Percentiles rank a stretch among this genome's conserved stretches.
Conservation (phyloP, 768 basidiomycete genomes). For the Naganishia vaughanmartiniae region DNA sequence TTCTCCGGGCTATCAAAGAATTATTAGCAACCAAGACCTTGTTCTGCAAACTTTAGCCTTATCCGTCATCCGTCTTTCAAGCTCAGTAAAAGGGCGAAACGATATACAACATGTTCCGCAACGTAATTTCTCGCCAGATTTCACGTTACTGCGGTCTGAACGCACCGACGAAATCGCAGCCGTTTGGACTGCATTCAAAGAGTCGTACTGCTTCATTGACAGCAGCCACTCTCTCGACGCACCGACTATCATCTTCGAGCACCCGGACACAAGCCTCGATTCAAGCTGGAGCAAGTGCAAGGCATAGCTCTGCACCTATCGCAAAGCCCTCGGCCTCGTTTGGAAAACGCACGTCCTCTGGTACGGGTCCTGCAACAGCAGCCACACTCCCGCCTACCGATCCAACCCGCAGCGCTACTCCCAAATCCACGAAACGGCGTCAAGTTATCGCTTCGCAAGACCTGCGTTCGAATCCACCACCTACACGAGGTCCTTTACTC, state of each 20-base stretch:
- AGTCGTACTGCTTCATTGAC: neutral
- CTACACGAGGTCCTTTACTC: slow-evolving; percentile 75
- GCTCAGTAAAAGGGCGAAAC: neutral
- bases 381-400: neutral
- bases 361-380: neutral
- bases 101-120: neutral
- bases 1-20: neutral
- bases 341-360: slow-evolving; percentile 17
- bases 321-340: neutral
- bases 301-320: slow-evolving; percentile 1
- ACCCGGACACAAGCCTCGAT: slow-evolving; percentile 5
- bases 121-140: neutral
- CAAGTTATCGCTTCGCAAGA: slow-evolving; percentile 80
- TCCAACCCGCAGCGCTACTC: slow-evolving; percentile 5
- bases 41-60: neutral
- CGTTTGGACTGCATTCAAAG: neutral
- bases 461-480: slow-evolving; percentile 80
- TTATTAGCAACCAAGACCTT: neutral
- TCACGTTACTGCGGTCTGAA: neutral
- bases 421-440: slow-evolving; percentile 58
- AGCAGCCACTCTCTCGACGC: neutral
- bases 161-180: neutral
- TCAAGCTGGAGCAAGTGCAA: slow-evolving; percentile 16
- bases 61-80: neutral
- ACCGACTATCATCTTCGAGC: slow-evolving; percentile 1